Conservation (phyloP, 78 protist species). For the Cavenderia fasciculata region DNA sequence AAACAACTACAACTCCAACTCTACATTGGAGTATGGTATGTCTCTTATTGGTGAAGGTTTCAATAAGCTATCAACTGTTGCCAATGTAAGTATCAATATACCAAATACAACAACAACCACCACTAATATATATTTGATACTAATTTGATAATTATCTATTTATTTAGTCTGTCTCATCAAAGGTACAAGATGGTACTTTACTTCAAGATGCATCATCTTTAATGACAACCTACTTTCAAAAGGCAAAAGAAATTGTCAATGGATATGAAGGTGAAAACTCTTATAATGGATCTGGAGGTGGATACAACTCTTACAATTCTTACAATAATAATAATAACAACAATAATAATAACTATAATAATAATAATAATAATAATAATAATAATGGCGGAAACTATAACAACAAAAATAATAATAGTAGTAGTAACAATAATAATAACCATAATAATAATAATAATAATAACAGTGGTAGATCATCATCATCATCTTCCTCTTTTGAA, state of each 20-base stretch:
- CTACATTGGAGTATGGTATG: slow-evolving; percentile 64
- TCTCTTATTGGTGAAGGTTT: slow-evolving; percentile 57
- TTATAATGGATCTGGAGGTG: slow-evolving; percentile 3
- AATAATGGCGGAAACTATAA: background rate
- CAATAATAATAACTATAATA: background rate
- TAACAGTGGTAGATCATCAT: background rate
- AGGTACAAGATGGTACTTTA: slow-evolving; percentile 71
- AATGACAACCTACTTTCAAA: slow-evolving; percentile 46
- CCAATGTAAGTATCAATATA: slow-evolving; percentile 20
- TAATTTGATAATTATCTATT: background rate
- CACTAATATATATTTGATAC: no score
- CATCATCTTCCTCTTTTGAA: background rate
- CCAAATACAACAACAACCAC: no score
- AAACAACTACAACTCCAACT: background rate
- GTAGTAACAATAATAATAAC: background rate
- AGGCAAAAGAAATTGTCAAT: slow-evolving; percentile 48
- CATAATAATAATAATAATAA: background rate
- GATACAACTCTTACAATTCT: slow-evolving; percentile 15
- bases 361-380: background rate
- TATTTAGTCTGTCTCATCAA: slow-evolving; percentile 17
- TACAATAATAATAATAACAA: background rate
- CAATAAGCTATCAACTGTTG: slow-evolving; percentile 22
- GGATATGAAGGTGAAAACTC: background rate
- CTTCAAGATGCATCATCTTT: slow-evolving; percentile 22
- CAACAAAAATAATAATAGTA: background rate